Conservation (phyloP, 805 yeast species). For the Tetrapisispora taiwanensis region DNA sequence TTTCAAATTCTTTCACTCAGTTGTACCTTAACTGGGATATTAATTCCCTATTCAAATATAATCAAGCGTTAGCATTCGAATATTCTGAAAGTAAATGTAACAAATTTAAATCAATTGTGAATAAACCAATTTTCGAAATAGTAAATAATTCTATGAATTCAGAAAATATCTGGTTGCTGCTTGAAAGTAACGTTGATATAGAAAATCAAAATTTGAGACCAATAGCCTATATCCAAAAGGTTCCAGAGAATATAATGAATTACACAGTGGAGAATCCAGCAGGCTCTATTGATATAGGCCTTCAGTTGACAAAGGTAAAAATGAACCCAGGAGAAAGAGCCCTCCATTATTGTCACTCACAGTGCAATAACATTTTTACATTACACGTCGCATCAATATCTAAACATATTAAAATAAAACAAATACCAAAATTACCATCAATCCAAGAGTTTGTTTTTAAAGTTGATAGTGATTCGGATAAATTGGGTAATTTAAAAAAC, state of each 20-base stretch:
- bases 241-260: conserved; percentile 9
- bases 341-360: conserved; percentile 20
- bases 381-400: not conserved
- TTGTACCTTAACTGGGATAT: conserved; percentile 65
- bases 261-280: conserved; percentile 10
- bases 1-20: conserved; percentile 35
- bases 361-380: not conserved
- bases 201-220: conserved; percentile 5
- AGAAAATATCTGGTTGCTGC: conserved; percentile 36
- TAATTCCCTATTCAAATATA: conserved; percentile 13
- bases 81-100: conserved; percentile 18
- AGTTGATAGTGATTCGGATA: not conserved
- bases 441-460: not conserved
- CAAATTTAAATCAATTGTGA: conserved; percentile 12
- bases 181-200: conserved; percentile 39
- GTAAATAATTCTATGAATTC: conserved; percentile 22
- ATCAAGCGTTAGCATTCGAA: conserved; percentile 22
- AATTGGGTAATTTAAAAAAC: not conserved
- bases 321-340: conserved; percentile 4
- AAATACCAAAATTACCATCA: not conserved
- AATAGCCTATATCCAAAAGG: conserved; percentile 14
- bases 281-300: conserved; percentile 31
- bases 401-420: not conserved
- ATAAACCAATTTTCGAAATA: conserved; percentile 38
- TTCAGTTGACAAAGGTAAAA: conserved; percentile 27